A percentile compares a stretch with the other conserved stretches of the same genome.
phyloP scores from a whole-genome alignment of 1,284 basidiomycete genomes.

The Athelia sp. region DNA sequence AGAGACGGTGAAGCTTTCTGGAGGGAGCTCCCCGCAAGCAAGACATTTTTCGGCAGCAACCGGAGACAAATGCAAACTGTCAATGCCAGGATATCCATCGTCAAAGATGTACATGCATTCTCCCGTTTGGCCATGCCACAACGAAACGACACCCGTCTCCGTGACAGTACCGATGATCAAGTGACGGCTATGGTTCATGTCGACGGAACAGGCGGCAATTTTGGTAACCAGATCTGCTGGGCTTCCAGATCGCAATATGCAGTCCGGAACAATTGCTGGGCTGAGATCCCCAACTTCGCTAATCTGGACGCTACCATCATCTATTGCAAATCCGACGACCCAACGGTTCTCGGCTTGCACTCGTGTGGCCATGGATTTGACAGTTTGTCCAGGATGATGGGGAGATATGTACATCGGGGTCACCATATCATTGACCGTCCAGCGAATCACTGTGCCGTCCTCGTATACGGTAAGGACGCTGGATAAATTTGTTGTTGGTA shows the following conservation, averaged over 20 bases:
- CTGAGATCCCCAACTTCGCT: conserved; percentile 43
- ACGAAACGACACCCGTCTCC: conserved; percentile 58
- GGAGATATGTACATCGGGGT: conserved; percentile 40
- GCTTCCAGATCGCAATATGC: conserved; percentile 52
- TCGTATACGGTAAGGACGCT: conserved; percentile 52
- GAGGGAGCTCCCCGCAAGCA: conserved; percentile 61
- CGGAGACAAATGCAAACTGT: conserved; percentile 46
- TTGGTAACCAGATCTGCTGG: conserved; percentile 45
- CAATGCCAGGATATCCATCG: conserved; percentile 49
- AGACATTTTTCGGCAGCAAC: conserved; percentile 50
- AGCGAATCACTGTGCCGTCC: conserved; percentile 51
- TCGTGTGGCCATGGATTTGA: conserved; percentile 43
- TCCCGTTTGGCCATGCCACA: conserved; percentile 63
- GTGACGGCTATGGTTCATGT: conserved; percentile 42
- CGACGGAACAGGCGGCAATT: conserved; percentile 46
- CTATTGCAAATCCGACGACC: conserved; percentile 54
- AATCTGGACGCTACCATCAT: conserved; percentile 62
- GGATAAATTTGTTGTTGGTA: conserved; percentile 18
- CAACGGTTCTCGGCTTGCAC: conserved; percentile 39
- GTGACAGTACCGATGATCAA: conserved; percentile 60
- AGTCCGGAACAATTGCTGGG: conserved; percentile 33
- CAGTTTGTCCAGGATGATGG: conserved; percentile 36
- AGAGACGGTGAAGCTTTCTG: conserved; percentile 56
- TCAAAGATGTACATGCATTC: conserved; percentile 59
- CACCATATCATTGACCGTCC: conserved; percentile 37